Conservation (phyloP, 441 rosid species). For the Populus hybrid region DNA sequence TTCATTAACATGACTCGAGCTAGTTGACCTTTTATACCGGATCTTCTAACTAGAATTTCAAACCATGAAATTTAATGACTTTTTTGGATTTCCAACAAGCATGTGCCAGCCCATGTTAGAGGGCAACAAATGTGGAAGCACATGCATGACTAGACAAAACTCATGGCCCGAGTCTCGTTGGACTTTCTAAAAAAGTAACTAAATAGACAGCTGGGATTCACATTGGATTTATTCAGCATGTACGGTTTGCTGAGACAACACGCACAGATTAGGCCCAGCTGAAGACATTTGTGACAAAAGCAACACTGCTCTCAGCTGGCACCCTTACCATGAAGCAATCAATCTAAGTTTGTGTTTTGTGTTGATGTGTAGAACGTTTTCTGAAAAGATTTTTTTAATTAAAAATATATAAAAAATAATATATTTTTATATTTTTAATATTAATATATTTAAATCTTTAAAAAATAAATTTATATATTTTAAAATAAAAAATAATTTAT, state of each 20-base stretch:
- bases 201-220: slow-evolving; percentile 5
- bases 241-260: background rate
- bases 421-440: too few species aligned
- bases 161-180: background rate
- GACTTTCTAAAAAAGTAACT: background rate
- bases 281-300: background rate
- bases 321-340: background rate
- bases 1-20: too few species aligned
- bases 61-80: background rate
- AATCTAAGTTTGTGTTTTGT: too few species aligned
- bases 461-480: too few species aligned
- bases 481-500: too few species aligned
- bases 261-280: background rate
- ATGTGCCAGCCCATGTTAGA: background rate
- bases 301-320: background rate
- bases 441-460: too few species aligned
- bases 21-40: too few species aligned
- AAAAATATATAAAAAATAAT: too few species aligned
- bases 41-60: background rate
- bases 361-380: too few species aligned
- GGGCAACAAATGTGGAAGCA: background rate
- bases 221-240: background rate
- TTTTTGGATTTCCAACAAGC: background rate
- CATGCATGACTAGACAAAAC: slow-evolving; percentile 1
- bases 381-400: too few species aligned